Percentiles rank a stretch among this genome's conserved stretches.
Evolutionary conservation across 495 filamentous ascomycete genomes (phyloP).

Genomic region (Penicillium dipodomyicola): DNA sequence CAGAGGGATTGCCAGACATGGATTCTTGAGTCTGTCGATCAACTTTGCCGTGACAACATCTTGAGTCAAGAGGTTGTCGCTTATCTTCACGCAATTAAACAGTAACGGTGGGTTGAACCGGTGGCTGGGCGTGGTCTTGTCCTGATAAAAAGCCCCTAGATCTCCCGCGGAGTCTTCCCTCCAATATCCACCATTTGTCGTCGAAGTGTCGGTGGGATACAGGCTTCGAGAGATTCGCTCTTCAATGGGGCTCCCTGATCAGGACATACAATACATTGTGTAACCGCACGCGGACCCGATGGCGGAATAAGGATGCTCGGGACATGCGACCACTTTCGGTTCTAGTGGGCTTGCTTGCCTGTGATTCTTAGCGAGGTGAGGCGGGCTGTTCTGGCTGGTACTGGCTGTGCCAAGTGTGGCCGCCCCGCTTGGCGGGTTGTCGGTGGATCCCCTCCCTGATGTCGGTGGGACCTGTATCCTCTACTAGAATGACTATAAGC

Average conservation of each 20-base stretch:
- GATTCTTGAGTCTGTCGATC: conserved; percentile 30
- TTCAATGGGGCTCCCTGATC: too few species aligned
- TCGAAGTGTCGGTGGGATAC: too few species aligned
- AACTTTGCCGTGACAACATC: conserved; percentile 20
- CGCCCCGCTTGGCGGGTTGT: too few species aligned
- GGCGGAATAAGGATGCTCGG: neutral
- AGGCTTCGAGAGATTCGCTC: too few species aligned
- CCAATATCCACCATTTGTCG: too few species aligned
- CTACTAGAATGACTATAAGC: neutral
- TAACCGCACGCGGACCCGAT: neutral
- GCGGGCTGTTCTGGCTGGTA: neutral
- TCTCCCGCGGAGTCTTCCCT: too few species aligned
- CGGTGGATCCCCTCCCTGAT: too few species aligned
- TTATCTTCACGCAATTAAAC: conserved; percentile 16
- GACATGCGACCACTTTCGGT: neutral
- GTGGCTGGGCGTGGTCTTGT: neutral
- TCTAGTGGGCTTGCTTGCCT: neutral
- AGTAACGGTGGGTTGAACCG: neutral
- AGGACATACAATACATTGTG: neutral
- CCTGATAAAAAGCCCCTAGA: too few species aligned
- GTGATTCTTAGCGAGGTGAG: neutral
- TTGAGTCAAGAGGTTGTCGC: conserved; percentile 13
- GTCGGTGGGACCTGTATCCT: too few species aligned
- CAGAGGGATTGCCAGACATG: conserved; percentile 32
- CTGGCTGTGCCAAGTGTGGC: neutral